Evolutionary conservation across 192 early-diverging fungal genomes (phyloP), one percentile per base, ranked within the genome.

Genomic region (Coemansia asiatica): DNA sequence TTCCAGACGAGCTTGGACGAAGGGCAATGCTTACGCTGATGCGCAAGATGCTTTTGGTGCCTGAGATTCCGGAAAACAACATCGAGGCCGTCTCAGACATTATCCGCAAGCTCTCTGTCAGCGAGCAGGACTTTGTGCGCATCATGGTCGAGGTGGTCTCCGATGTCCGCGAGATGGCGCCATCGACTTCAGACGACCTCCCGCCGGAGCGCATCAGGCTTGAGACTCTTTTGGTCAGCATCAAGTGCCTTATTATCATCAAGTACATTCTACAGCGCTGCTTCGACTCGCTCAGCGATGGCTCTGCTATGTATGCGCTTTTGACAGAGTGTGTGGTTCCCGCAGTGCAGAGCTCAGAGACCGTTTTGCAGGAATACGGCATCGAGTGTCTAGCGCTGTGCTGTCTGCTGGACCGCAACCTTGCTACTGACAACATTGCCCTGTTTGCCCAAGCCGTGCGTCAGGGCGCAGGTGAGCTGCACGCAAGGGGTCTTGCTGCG

Each of bases 1-100:
- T 93, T 66, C 87, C 88, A 25, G 95, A 97, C 73, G 95, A 97
- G 84, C 84, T 91, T 59, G 94, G 94, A 6, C 85, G 94, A 31
- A 87, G 93, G 21, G 79, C 87, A 71, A 89, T 97, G 83, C 86
- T 90, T 70, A 85, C 81, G 26, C 72, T 89, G 56, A 75, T 94
- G 63, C 88, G 93, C 53, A 88, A 93, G 62, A 88, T 96, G 79
- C 67, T 95, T 0, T 81, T 89, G 79, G 64, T 87, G 5, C 84
- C 86, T 15, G 91, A 93, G 64, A 84, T 94, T 12, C 87, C 90
- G 2, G 88, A 91, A 33, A 88, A 90, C 60, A 88, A 90, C 64
- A 77, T 96, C 23, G 87, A 84, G 48, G 85, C 82, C 18, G 90
- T 94, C n/a, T 83, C 92, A 15, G 87, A 90, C 38, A 85, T 91